Evolutionary conservation across 495 filamentous ascomycete species (phyloP).

Genomic region (Chaetomium cochliodes): DNA sequence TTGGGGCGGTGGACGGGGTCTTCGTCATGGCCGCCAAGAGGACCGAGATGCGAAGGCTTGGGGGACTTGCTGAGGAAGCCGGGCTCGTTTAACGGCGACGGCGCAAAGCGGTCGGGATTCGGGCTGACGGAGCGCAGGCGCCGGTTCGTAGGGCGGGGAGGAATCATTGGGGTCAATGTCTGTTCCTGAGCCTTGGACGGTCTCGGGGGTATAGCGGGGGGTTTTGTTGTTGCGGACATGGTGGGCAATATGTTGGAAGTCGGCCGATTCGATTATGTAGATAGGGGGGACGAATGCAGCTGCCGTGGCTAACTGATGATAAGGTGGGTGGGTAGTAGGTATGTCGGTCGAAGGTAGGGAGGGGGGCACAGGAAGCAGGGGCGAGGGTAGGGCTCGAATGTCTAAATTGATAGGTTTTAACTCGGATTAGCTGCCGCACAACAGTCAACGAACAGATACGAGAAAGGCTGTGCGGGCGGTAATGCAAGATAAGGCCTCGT

Average conservation of each 20-base stretch:
- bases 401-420: not conserved
- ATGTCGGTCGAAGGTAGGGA: too few species aligned
- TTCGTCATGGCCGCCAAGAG: slow-evolving; percentile 47
- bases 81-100: slow-evolving; percentile 78
- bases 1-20: slow-evolving; percentile 61
- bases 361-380: not conserved
- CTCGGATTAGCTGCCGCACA: slow-evolving; percentile 22
- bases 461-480: slow-evolving; percentile 2
- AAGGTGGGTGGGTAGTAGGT: too few species aligned
- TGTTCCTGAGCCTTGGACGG: slow-evolving; percentile 53
- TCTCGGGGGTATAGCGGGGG: slow-evolving; percentile 62
- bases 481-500: slow-evolving; percentile 30
- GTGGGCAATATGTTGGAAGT: slow-evolving; percentile 16
- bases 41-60: slow-evolving; percentile 35
- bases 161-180: slow-evolving; percentile 53
- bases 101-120: slow-evolving; percentile 71
- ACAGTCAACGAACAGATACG: slow-evolving; percentile 27
- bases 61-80: slow-evolving; percentile 35
- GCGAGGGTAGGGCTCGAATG: not conserved
- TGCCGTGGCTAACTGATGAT: not conserved
- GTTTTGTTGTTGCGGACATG: slow-evolving; percentile 48
- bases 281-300: not conserved
- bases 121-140: slow-evolving; percentile 74
- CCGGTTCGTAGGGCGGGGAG: slow-evolving; percentile 66
- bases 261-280: not conserved